phyloP scores from a whole-genome alignment of 345 rosid species.

The Eucalyptus polyanthemos region DNA sequence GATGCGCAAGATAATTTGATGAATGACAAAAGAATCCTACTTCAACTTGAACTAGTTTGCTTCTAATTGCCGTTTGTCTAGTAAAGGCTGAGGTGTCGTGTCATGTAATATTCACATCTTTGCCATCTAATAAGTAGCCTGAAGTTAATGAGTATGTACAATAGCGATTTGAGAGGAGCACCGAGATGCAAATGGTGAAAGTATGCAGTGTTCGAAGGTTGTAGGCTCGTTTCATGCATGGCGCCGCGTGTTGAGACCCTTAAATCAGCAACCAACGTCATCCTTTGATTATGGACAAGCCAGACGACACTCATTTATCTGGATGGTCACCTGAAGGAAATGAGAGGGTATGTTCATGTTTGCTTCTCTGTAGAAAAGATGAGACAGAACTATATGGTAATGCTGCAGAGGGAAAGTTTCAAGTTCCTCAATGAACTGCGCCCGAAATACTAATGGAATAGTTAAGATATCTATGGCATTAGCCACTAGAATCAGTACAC shows the following conservation, averaged over 20 bases:
- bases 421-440: neutral
- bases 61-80: neutral
- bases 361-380: neutral
- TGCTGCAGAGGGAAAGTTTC: neutral
- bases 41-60: neutral
- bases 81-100: neutral
- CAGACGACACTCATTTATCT: neutral
- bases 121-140: neutral
- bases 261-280: neutral
- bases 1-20: neutral
- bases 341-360: neutral
- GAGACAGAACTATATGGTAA: neutral
- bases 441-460: neutral
- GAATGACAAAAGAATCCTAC: neutral
- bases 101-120: neutral
- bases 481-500: neutral
- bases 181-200: neutral
- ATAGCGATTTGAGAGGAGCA: neutral
- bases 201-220: neutral
- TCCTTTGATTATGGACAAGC: neutral
- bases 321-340: neutral
- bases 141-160: neutral
- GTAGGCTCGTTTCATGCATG: neutral
- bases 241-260: neutral
- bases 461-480: neutral